These are phyloP conservation scores for Leccinum olivaceopallidum DNA, from an alignment of 768 basidiomycete genomes.

Conservation along the genomic window DNA sequence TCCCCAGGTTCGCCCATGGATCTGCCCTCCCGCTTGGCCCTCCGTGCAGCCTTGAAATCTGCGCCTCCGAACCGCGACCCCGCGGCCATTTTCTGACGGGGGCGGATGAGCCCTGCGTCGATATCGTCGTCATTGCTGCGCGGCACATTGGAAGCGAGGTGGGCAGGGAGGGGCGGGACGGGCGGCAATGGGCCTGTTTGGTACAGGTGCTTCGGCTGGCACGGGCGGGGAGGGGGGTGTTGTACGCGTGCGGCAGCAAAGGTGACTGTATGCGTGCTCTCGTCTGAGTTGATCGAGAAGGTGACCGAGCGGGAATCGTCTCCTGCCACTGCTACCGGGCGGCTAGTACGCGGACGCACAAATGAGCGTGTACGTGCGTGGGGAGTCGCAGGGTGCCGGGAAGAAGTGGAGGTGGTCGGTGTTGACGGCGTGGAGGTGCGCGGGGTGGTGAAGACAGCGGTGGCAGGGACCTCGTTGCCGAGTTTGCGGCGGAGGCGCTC, in stretches of 20 bases:
- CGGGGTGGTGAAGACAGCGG: slow-evolving; percentile 50
- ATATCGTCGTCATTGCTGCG: slow-evolving; percentile 1
- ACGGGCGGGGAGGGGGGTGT: slow-evolving; percentile 12
- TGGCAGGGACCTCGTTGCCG: slow-evolving; percentile 61
- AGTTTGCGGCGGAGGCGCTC: slow-evolving; percentile 60
- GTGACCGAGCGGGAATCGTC: slow-evolving; percentile 25
- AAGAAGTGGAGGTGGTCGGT: slow-evolving; percentile 4
- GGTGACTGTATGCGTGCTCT: slow-evolving; percentile 25
- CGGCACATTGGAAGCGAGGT: neutral
- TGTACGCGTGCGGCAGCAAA: slow-evolving; percentile 21
- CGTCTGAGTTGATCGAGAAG: slow-evolving; percentile 31
- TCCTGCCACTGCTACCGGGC: neutral
- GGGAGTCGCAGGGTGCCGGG: neutral
- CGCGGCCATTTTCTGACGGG: slow-evolving; percentile 21
- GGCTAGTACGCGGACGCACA: neutral
- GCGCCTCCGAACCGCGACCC: slow-evolving; percentile 29
- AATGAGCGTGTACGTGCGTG: slow-evolving; percentile 8
- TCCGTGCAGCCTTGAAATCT: slow-evolving; percentile 31
- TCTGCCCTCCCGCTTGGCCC: slow-evolving; percentile 29
- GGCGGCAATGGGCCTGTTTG: slow-evolving; percentile 28
- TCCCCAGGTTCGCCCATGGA: neutral
- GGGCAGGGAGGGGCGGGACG: slow-evolving; percentile 25
- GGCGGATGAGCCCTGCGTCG: slow-evolving; percentile 20
- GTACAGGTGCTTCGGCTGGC: slow-evolving; percentile 16
- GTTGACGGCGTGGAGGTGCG: slow-evolving; percentile 13